phyloP scores from a whole-genome alignment of 768 basidiomycete species.

The Naganishia friedmannii region DNA sequence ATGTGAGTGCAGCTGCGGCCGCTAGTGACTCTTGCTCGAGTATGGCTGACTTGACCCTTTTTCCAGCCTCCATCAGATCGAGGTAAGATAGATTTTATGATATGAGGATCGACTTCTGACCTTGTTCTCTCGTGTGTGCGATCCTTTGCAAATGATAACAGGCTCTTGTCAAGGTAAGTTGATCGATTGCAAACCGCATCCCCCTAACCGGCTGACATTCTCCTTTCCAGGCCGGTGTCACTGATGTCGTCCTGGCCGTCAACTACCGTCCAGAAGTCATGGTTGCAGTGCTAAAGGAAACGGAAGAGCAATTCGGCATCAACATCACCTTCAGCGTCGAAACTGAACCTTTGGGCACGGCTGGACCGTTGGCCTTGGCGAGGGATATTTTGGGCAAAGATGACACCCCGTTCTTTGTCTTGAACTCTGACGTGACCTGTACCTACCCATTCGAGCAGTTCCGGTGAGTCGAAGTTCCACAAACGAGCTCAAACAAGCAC shows the following conservation, averaged over 20 bases:
- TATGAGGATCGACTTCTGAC: not conserved
- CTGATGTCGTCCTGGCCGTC: conserved; percentile 57
- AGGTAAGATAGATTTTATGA: conserved; percentile 30
- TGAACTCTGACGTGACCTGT: conserved; percentile 58
- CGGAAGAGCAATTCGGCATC: conserved; percentile 56
- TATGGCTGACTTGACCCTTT: not conserved
- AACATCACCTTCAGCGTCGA: conserved; percentile 57
- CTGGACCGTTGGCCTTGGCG: conserved; percentile 56
- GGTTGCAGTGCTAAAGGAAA: conserved; percentile 56
- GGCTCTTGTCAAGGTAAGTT: conserved; percentile 52
- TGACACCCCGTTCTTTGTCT: conserved; percentile 57
- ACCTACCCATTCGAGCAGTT: conserved; percentile 57
- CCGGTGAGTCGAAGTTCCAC: conserved; percentile 39
- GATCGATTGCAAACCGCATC: not conserved
- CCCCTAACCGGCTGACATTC: not conserved
- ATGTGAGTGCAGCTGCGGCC: conserved; percentile 44
- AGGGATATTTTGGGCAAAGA: conserved; percentile 56
- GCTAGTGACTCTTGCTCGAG: not conserved
- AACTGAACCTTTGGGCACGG: conserved; percentile 57
- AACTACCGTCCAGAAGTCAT: conserved; percentile 58
- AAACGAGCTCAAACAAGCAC: not conserved
- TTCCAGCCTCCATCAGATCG: conserved; percentile 56
- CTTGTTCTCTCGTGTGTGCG: not conserved
- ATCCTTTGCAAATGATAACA: conserved; percentile 12
- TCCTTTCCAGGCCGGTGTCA: conserved; percentile 53